These are phyloP conservation scores for Aspergillus sp. DNA, from an alignment of 2,329 filamentous ascomycete species.

Conservation along the genomic window DNA sequence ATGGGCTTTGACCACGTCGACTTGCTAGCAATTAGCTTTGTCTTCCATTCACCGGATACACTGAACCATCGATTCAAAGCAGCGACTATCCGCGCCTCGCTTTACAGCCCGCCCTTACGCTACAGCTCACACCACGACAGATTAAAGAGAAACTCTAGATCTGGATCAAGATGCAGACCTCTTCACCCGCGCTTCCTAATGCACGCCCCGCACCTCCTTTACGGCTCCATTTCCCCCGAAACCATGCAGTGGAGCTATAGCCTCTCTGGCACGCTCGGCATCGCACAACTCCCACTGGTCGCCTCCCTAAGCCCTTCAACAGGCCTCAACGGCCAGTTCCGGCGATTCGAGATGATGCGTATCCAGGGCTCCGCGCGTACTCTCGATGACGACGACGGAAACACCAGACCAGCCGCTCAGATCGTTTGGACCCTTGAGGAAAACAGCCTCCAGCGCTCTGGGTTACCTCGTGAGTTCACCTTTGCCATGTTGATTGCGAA, in stretches of 20 bases:
- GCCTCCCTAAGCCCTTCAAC: constrained; percentile 50
- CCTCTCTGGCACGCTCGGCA: constrained; percentile 51
- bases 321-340: constrained; percentile 47
- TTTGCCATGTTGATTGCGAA: constrained; percentile 56
- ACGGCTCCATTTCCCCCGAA: constrained; percentile 52
- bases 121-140: constrained; percentile 3
- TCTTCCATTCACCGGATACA: constrained; percentile 53
- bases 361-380: constrained; percentile 54
- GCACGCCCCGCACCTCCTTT: constrained; percentile 57
- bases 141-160: background rate
- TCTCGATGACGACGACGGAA: constrained; percentile 36
- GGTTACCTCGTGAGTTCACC: constrained; percentile 56
- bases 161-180: constrained; percentile 14
- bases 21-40: constrained; percentile 55
- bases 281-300: constrained; percentile 50
- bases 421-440: constrained; percentile 58
- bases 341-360: constrained; percentile 55
- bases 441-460: constrained; percentile 53
- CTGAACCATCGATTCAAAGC: constrained; percentile 53
- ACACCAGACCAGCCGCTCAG: constrained; percentile 43
- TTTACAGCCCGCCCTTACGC: constrained; percentile 17
- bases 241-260: constrained; percentile 55
- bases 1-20: constrained; percentile 49
- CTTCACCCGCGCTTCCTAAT: constrained; percentile 50
- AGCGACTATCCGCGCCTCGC: constrained; percentile 49